These are phyloP conservation scores for Plasmodium gallinaceum DNA, from an alignment of 169 alveolate species.

Conservation along the genomic window DNA sequence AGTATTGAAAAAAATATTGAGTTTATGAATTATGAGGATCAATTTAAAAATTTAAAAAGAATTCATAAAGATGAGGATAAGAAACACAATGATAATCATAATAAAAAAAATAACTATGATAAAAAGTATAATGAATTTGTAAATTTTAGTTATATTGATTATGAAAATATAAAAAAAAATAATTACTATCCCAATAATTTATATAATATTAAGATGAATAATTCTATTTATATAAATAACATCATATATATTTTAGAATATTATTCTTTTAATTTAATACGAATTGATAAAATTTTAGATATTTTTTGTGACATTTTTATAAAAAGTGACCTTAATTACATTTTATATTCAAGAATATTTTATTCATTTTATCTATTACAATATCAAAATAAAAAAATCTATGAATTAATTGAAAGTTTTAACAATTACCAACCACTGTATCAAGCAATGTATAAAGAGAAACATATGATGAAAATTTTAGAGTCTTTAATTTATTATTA, in stretches of 20 bases:
- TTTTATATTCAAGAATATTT: constrained; percentile 74
- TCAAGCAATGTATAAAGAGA: constrained; percentile 74
- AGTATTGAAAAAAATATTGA: constrained; percentile 38
- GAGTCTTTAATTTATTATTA: constrained; percentile 50
- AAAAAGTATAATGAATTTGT: constrained; percentile 38
- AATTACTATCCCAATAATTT: constrained; percentile 63
- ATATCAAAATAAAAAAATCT: constrained; percentile 22
- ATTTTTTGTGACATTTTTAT: constrained; percentile 66
- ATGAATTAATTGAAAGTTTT: constrained; percentile 43
- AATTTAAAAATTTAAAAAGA: constrained; percentile 21
- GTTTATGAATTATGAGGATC: constrained; percentile 39
- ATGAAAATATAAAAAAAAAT: constrained; percentile 75
- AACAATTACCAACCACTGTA: constrained; percentile 39
- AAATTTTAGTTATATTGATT: constrained; percentile 75
- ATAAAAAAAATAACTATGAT: background rate
- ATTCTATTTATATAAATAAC: constrained; percentile 55
- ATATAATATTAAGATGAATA: constrained; percentile 61
- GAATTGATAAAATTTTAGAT: constrained; percentile 24
- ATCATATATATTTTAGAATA: constrained; percentile 70
- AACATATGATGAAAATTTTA: constrained; percentile 35
- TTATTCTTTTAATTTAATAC: constrained; percentile 65
- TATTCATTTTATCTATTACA: constrained; percentile 55
- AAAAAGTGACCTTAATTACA: constrained; percentile 45
- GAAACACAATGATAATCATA: background rate
- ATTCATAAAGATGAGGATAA: constrained; percentile 14